A percentile compares a stretch with the other conserved stretches of the same genome.
These are phyloP conservation scores for Teunomyces gatunensis DNA, from an alignment of 805 yeast genomes.

Conservation along the genomic window DNA sequence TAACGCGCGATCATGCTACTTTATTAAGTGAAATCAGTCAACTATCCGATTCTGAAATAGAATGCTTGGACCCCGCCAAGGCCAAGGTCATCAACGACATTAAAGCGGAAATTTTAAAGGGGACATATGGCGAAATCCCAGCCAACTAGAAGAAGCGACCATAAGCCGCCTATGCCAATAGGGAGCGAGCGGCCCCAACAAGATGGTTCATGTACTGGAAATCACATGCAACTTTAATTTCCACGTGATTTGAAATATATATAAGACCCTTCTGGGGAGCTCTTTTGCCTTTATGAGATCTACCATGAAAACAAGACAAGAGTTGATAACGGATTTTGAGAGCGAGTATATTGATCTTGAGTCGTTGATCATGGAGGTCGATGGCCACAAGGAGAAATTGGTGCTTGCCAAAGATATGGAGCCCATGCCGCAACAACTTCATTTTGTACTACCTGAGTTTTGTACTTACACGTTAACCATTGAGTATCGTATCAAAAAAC, in stretches of 20 bases:
- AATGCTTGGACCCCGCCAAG: conserved; percentile 22
- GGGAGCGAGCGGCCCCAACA: not conserved
- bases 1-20: conserved; percentile 32
- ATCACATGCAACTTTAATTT: not conserved
- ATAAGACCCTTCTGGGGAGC: not conserved
- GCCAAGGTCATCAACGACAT: conserved; percentile 14
- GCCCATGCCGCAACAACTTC: conserved; percentile 21
- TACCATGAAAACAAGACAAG: conserved; percentile 9
- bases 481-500: conserved; percentile 19
- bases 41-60: conserved; percentile 30
- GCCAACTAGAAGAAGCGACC: not conserved
- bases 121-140: conserved; percentile 17
- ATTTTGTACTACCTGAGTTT: conserved; percentile 23
- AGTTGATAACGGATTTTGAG: conserved; percentile 14
- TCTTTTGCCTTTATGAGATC: not conserved
- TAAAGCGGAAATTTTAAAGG: conserved; percentile 19
- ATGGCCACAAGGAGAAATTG: conserved; percentile 23
- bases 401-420: conserved; percentile 24
- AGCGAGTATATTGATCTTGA: conserved; percentile 24
- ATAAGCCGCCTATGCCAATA: not conserved
- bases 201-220: not conserved
- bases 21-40: conserved; percentile 28
- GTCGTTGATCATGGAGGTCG: conserved; percentile 25
- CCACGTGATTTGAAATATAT: not conserved
- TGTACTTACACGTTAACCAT: conserved; percentile 22